A percentile compares a stretch with the other conserved stretches of the same genome.
phyloP scores from a whole-genome alignment of 768 basidiomycete species.

The Lactarius sanguifluus region DNA sequence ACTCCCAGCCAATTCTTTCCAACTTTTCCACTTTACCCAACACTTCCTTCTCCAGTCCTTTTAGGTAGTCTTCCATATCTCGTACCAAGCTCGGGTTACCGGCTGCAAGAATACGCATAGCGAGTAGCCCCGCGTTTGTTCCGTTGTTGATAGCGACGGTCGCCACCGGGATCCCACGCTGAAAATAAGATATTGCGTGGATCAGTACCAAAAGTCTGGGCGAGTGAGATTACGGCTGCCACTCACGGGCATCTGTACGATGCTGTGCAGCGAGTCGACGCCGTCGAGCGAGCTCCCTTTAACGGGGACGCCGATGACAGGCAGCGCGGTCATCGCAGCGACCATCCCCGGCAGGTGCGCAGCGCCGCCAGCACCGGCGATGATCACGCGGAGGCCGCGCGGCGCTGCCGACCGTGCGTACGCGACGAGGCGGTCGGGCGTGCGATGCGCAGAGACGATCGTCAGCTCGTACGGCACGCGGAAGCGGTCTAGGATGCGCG shows the following conservation, averaged over 20 bases:
- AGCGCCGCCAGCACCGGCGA: slow-evolving; percentile 98
- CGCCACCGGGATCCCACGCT: slow-evolving; percentile 96
- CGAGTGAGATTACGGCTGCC: neutral
- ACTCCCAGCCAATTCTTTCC: slow-evolving; percentile 81
- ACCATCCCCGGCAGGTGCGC: slow-evolving; percentile 99
- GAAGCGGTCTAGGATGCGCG: slow-evolving; percentile 82
- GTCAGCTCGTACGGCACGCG: slow-evolving; percentile 87
- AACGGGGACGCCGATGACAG: slow-evolving; percentile 96
- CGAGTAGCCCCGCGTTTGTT: slow-evolving; percentile 89
- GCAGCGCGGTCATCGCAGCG: slow-evolving; percentile 87
- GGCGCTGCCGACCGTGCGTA: slow-evolving; percentile 75
- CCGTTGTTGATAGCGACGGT: slow-evolving; percentile 97
- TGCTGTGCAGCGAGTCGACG: slow-evolving; percentile 94
- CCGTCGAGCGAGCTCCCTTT: slow-evolving; percentile 93
- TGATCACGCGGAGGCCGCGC: slow-evolving; percentile 69
- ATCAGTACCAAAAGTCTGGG: slow-evolving; percentile 4
- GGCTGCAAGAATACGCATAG: slow-evolving; percentile 83
- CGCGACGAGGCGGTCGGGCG: slow-evolving; percentile 79
- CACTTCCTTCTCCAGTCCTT: slow-evolving; percentile 70
- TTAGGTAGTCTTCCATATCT: slow-evolving; percentile 75
- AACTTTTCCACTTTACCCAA: slow-evolving; percentile 75
- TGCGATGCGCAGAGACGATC: slow-evolving; percentile 95
- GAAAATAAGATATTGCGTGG: slow-evolving; percentile 12
- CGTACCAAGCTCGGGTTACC: slow-evolving; percentile 63
- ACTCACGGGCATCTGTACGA: slow-evolving; percentile 98